Base-by-base conservation (phyloP, 768 basidiomycete species). In the Phanerochaete sordida region DNA sequence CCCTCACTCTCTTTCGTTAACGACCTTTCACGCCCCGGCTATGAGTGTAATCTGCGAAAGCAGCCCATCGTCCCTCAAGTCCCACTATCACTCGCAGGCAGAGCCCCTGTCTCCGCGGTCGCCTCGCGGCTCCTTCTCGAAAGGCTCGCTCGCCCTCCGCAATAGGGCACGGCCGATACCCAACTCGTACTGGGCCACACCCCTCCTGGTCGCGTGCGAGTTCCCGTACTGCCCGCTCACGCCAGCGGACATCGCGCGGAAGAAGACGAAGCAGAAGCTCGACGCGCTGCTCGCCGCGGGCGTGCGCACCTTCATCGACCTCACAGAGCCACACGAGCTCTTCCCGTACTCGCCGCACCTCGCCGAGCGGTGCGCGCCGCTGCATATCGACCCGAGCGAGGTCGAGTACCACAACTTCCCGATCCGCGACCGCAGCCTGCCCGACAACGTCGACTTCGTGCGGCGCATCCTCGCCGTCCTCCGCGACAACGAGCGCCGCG, bases 141-240 rank as follows among this genome's bases (percentile, higher is more conserved):
- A 56, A n/a, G 16, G 43, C 56, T 30, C 50, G 37, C 56, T 53
- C 43, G 33, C 60, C 24, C 62, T 65, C 35, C 65, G 68, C 37
- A 53, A 59, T 30, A 59, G 65, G 4, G 69, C 74, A 0, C 83
- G 86, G 0, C 90, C 90, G 28, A 85, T 91, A 68, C 87, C 88
- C n/a, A 92, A 92, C 73, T 89, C 87, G 0, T 91, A 91, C 75
- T 92, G 90, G 90, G 90, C 88, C 0, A 90, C 88, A 0, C 79
- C 85, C 0, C 73, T 78, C 12, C 80, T 92, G 35, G 78, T 91
- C 56, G 90, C 90, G 0, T 91, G 88, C 81, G 90, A 92, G 68
- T 91, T 91, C 71, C 90, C 90, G 1, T 92, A 86, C 3, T 80
- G 78, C 60, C 67, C 69, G 0, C 55, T 67, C 2, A 62, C 67